Evolutionary conservation across 148 eudicot species (phyloP).

Genomic region (Rhododendron griersonianum): DNA sequence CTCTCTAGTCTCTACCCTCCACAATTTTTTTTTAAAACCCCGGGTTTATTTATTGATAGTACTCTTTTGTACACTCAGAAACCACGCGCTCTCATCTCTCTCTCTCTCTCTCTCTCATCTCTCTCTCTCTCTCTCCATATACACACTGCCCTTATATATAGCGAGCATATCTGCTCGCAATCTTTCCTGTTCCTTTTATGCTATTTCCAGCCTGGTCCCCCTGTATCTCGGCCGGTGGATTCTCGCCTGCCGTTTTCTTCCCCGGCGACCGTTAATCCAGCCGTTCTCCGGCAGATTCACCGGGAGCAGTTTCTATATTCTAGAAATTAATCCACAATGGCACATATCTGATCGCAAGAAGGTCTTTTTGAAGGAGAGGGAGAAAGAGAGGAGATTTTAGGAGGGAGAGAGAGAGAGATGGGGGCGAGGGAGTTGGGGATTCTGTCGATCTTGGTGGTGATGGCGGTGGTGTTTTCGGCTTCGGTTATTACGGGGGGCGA

Average conservation of each 20-base stretch:
- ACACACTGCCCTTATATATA: neutral
- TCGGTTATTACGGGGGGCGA: neutral
- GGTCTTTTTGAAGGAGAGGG: neutral
- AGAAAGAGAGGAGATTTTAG: neutral
- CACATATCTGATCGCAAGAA: neutral
- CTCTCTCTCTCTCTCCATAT: neutral
- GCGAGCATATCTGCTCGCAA: neutral
- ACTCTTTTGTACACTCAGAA: neutral
- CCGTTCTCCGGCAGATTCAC: neutral
- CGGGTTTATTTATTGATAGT: too few species aligned
- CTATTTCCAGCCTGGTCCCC: neutral
- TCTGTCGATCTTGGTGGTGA: neutral
- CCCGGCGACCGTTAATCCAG: neutral
- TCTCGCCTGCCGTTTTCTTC: too few species aligned
- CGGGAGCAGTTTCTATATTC: neutral
- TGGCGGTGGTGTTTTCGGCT: neutral
- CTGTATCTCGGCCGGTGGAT: neutral
- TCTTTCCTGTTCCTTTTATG: neutral
- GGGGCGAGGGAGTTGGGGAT: neutral
- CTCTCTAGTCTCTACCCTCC: neutral
- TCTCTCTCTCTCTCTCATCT: neutral
- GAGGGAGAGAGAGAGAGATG: neutral
- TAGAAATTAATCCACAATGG: neutral
- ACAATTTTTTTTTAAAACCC: too few species aligned
- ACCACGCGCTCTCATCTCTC: neutral